Percentiles rank a stretch among this genome's conserved stretches.
Conservation (phyloP, 108 stramenopile species). For the Cafeteria roenbergensis region DNA sequence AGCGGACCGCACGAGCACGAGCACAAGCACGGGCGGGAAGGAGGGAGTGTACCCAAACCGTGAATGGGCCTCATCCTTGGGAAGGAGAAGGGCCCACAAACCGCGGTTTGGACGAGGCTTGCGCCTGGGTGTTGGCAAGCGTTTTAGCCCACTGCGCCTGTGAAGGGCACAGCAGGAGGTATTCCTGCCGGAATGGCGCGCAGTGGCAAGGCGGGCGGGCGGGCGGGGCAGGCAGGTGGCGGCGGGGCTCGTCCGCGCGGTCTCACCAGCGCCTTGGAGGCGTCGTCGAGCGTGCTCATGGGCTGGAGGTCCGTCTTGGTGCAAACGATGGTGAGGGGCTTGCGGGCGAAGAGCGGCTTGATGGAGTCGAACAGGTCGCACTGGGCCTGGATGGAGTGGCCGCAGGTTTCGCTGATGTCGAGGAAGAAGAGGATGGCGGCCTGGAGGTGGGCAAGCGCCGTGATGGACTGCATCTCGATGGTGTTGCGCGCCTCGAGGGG, state of each 20-base stretch:
- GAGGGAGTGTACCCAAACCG: no score
- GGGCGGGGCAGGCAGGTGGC: not conserved
- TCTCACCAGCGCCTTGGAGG: constrained; percentile 52
- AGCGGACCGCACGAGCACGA: no score
- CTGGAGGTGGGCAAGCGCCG: constrained; percentile 91
- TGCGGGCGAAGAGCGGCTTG: constrained; percentile 90
- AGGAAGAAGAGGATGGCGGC: constrained; percentile 92
- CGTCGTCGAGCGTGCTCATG: constrained; percentile 64
- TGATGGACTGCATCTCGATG: constrained; percentile 99
- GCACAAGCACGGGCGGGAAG: no score
- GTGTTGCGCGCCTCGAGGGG: constrained; percentile 90
- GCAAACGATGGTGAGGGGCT: constrained; percentile 84
- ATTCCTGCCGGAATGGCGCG: no score
- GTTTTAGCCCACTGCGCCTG: no score
- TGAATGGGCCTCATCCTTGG: no score
- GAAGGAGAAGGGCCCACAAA: no score
- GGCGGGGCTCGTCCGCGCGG: constrained; percentile 31
- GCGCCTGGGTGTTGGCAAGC: no score
- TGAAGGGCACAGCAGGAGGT: no score
- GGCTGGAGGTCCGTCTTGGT: constrained; percentile 89
- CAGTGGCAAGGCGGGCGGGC: not conserved
- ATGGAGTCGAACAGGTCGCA: constrained; percentile 67
- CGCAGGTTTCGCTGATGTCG: constrained; percentile 94
- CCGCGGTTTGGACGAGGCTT: no score
- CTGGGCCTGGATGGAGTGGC: constrained; percentile 88